Conservation (phyloP, 257 asterid species). For the Capsicum pubescens region DNA sequence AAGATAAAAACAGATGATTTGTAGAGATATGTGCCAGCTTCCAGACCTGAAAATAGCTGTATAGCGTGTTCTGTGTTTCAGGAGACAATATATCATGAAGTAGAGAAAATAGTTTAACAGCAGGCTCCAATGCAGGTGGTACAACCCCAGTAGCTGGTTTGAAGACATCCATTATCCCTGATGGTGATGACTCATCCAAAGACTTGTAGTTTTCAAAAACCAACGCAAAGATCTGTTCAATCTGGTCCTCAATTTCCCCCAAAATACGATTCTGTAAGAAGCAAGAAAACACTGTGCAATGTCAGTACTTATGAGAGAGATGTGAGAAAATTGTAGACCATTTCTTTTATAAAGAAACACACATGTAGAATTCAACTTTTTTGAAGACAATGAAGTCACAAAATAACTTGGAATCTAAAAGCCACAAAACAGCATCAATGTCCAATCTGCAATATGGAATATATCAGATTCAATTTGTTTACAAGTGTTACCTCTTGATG, state of each 20-base stretch:
- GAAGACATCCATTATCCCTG: conserved; percentile 57
- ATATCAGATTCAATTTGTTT: conserved; percentile 15
- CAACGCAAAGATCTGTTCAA: conserved; percentile 54
- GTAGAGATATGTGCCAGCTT: conserved; percentile 18
- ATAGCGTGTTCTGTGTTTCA: conserved; percentile 55
- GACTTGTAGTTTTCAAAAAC: conserved; percentile 59
- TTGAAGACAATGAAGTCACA: conserved; percentile 20
- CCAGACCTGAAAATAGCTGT: conserved; percentile 54
- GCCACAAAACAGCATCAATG: conserved; percentile 16
- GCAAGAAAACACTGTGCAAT: conserved; percentile 21
- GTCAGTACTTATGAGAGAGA: conserved; percentile 19
- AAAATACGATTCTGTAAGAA: conserved; percentile 56
- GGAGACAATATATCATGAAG: conserved; percentile 59
- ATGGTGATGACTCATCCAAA: conserved; percentile 53
- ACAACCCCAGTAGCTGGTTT: conserved; percentile 53
- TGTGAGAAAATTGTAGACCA: not conserved
- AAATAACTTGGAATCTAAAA: conserved; percentile 5
- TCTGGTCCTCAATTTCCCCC: conserved; percentile 58
- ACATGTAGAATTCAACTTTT: not conserved
- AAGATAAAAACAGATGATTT: conserved; percentile 13
- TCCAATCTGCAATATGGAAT: conserved; percentile 9
- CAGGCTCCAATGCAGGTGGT: conserved; percentile 56
- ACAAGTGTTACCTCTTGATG: conserved; percentile 56
- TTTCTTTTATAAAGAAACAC: not conserved
- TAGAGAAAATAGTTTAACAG: conserved; percentile 51